Evolutionary conservation across 2,329 filamentous ascomycete genomes (phyloP).

Genomic region (Hypoxylon sp.): DNA sequence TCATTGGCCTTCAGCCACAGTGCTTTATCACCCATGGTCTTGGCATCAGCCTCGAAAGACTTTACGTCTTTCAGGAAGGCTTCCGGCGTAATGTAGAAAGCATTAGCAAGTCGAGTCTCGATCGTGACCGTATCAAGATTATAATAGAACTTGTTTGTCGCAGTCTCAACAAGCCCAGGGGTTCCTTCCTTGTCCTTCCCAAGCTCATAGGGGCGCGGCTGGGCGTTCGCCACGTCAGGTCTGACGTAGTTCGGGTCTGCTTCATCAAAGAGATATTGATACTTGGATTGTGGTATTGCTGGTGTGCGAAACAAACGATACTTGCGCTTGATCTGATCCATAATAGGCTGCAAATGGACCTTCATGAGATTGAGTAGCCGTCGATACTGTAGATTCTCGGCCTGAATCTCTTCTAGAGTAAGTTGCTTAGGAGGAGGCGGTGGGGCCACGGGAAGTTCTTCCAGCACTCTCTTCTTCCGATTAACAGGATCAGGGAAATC

Average conservation of each 20-base stretch:
- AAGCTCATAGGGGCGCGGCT: slow-evolving; percentile 82
- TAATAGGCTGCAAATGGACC: slow-evolving; percentile 90
- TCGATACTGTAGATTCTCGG: slow-evolving; percentile 84
- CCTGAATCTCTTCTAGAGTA: slow-evolving; percentile 84
- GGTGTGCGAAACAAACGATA: slow-evolving; percentile 90
- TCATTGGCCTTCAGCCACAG: slow-evolving; percentile 90
- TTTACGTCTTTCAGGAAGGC: slow-evolving; percentile 93
- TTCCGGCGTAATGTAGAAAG: slow-evolving; percentile 91
- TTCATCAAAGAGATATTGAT: slow-evolving; percentile 88
- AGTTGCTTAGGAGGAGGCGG: slow-evolving; percentile 76
- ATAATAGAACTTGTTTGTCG: slow-evolving; percentile 89
- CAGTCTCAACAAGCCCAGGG: slow-evolving; percentile 80
- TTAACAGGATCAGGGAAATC: slow-evolving; percentile 91
- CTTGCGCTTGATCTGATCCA: slow-evolving; percentile 94
- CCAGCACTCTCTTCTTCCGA: slow-evolving; percentile 87
- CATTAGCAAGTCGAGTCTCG: slow-evolving; percentile 96
- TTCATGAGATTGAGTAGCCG: slow-evolving; percentile 89
- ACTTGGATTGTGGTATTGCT: slow-evolving; percentile 79
- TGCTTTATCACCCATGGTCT: slow-evolving; percentile 84
- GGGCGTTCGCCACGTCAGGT: slow-evolving; percentile 69
- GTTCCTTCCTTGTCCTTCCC: slow-evolving; percentile 84
- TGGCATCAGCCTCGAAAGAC: slow-evolving; percentile 86
- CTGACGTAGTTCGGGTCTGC: slow-evolving; percentile 79
- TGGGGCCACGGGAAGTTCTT: slow-evolving; percentile 81
- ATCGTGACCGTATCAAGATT: slow-evolving; percentile 94